These are phyloP conservation scores for Lecanicillium sp. DNA, from an alignment of 2,329 filamentous ascomycete genomes.

Conservation along the genomic window DNA sequence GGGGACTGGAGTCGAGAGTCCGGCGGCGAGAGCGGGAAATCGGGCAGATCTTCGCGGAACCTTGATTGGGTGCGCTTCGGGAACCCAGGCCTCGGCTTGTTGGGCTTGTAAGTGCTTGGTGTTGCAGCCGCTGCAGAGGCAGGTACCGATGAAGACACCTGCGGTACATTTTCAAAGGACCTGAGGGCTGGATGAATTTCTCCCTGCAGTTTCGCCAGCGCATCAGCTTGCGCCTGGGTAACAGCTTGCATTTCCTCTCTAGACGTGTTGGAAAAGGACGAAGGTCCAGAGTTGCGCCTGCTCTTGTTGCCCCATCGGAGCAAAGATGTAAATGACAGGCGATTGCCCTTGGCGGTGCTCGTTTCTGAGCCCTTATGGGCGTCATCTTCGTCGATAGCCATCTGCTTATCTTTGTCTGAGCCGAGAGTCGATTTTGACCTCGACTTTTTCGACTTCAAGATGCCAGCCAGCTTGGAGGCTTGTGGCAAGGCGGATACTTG, in stretches of 20 bases:
- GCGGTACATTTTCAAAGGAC: conserved; percentile 32
- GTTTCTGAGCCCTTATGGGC: conserved; percentile 47
- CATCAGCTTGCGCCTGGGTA: conserved; percentile 19
- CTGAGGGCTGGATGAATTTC: conserved; percentile 13
- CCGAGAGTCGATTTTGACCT: conserved; percentile 40
- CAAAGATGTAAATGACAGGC: conserved; percentile 60
- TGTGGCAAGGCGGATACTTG: conserved; percentile 14
- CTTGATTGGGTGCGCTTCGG: conserved; percentile 80
- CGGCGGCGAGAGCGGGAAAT: conserved; percentile 76
- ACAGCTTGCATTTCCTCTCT: conserved; percentile 66
- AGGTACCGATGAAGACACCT: conserved; percentile 8
- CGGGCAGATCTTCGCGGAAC: conserved; percentile 86
- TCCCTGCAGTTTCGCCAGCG: conserved; percentile 25
- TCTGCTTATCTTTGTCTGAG: conserved; percentile 29
- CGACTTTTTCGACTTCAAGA: conserved; percentile 38
- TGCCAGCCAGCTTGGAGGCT: conserved; percentile 22
- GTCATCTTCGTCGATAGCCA: conserved; percentile 37
- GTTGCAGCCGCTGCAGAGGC: conserved; percentile 1
- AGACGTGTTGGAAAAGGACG: conserved; percentile 88
- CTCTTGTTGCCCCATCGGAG: conserved; percentile 61
- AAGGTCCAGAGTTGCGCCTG: conserved; percentile 45
- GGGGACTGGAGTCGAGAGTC: conserved; percentile 75
- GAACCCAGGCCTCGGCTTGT: conserved; percentile 32
- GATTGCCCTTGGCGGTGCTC: conserved; percentile 32
- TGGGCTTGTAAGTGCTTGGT: conserved; percentile 17